Base-by-base conservation (phyloP, 192 early-diverging fungal genomes). In the Backusella sp. region DNA sequence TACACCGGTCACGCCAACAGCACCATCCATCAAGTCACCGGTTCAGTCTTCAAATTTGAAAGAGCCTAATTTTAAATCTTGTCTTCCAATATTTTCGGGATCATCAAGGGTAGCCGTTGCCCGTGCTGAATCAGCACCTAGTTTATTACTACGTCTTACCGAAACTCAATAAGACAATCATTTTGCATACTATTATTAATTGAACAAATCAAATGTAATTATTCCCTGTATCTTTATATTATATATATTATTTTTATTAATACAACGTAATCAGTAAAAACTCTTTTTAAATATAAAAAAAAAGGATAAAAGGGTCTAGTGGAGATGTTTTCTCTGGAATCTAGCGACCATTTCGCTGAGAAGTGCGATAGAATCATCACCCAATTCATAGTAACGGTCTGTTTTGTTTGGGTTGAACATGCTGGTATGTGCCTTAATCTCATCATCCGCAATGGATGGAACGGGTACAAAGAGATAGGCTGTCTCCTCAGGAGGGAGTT, bases 371-470 rank as follows among this genome's bases (percentile, higher is more conserved):
- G 77, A 69, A 26, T 70, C 70, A 28, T 14, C 52, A 0, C 76
- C 73, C 30, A 82, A 26, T 1, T 42, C n/a, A 73, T 82, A 78
- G 70, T 78, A 78, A 28, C 67, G 44, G 30, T 26, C 76, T 19
- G 72, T 78, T 36, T 75, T 82, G 19, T n/a, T 68, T 6, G 80
- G 74, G 32, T 73, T 68, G 71, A 82, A 82, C 73, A 82, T 82
- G 46, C 59, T 71, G 23, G 74, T 82, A 52, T 82, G 80, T 39
- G 80, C 80, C 35, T 32, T 73, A 12, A 82, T 36, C 39, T 78
- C 76, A 32, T 68, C 67, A 21, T 62, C 62, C 26, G 77, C 73
- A 15, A 67, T 34, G 0, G 77, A 72, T 2, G 39, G 23, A 1
- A 75, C 44, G n/a, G 80, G 76, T 4, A 70, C 66, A 76, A 82